Conservation (phyloP, 2,329 filamentous ascomycete species). For the Aspergillus sp. region DNA sequence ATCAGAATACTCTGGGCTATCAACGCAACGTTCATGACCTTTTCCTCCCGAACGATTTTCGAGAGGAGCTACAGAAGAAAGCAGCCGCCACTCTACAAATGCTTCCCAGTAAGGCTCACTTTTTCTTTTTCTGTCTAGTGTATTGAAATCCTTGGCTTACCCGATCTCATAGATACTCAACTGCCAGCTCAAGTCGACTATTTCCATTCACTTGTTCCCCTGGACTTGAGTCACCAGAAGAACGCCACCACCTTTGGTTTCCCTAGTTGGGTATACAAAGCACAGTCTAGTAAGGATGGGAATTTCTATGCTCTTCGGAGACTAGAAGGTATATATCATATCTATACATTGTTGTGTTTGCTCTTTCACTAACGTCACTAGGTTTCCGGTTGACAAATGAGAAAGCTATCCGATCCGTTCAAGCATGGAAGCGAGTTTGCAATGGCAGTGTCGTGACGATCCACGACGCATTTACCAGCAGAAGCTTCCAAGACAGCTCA, state of each 20-base stretch:
- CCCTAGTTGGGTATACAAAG: conserved; percentile 92
- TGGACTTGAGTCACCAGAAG: conserved; percentile 75
- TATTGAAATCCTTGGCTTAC: not conserved
- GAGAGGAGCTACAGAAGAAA: conserved; percentile 85
- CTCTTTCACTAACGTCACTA: conserved; percentile 20
- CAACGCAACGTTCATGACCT: conserved; percentile 84
- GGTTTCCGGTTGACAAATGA: conserved; percentile 84
- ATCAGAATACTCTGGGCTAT: conserved; percentile 72
- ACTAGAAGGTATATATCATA: conserved; percentile 56
- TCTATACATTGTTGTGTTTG: not conserved
- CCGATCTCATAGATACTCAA: conserved; percentile 47
- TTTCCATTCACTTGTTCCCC: conserved; percentile 83
- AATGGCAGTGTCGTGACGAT: conserved; percentile 77
- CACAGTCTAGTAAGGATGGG: conserved; percentile 78
- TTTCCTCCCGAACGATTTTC: conserved; percentile 76
- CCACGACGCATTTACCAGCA: conserved; percentile 86
- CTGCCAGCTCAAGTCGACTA: conserved; percentile 70
- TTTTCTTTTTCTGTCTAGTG: not conserved
- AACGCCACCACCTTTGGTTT: conserved; percentile 75
- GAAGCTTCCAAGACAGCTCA: conserved; percentile 89
- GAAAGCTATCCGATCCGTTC: conserved; percentile 74
- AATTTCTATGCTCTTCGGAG: conserved; percentile 79
- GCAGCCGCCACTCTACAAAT: conserved; percentile 76
- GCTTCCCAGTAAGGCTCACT: conserved; percentile 56
- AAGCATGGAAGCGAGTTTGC: conserved; percentile 79